Conservation (phyloP, 331 rosid genomes). For the Malus hybrid region DNA sequence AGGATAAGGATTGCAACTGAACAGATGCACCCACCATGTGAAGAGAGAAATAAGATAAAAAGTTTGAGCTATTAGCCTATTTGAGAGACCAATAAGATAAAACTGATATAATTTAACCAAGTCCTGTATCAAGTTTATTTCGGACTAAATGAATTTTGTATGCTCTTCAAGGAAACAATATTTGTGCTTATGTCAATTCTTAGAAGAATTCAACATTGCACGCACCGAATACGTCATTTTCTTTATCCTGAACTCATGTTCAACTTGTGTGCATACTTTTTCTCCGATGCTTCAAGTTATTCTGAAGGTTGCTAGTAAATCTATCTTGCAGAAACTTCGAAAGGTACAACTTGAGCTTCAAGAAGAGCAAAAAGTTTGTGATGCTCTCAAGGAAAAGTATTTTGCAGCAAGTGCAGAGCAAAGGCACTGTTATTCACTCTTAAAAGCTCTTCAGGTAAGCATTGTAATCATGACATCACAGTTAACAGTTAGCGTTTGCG, state of each 20-base stretch:
- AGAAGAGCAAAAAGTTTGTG: constrained; percentile 53
- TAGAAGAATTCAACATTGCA: neutral
- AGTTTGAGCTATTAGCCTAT: neutral
- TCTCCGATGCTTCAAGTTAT: constrained; percentile 6
- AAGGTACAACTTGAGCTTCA: constrained; percentile 52
- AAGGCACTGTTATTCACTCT: constrained; percentile 56
- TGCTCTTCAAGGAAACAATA: neutral
- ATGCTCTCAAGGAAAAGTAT: constrained; percentile 50
- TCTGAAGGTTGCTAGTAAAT: constrained; percentile 13
- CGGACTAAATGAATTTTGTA: neutral
- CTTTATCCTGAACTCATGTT: neutral
- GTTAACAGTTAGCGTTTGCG: neutral
- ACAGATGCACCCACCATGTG: neutral
- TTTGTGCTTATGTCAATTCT: neutral
- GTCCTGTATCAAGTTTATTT: neutral
- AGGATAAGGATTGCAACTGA: neutral
- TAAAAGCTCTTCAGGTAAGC: constrained; percentile 76
- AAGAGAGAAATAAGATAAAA: neutral
- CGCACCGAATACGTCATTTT: neutral
- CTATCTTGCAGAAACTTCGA: constrained; percentile 54
- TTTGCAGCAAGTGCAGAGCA: constrained; percentile 54
- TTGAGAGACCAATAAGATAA: neutral
- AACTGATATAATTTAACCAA: neutral
- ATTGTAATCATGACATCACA: neutral
- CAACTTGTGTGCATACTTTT: neutral